Conservation (phyloP, 2,329 filamentous ascomycete genomes). For the Aureobasidium subglaciale region DNA sequence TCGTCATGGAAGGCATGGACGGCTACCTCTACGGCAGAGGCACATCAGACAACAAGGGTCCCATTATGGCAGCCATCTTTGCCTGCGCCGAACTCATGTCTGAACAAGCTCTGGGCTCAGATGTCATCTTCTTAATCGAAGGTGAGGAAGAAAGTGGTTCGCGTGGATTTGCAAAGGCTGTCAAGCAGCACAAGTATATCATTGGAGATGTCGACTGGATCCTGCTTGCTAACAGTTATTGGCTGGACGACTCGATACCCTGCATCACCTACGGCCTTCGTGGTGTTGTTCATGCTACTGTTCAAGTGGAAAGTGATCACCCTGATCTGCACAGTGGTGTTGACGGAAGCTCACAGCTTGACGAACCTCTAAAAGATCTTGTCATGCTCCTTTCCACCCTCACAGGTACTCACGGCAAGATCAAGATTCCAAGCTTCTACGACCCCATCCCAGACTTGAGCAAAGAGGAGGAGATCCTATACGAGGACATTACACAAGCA, state of each 20-base stretch:
- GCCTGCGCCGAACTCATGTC: conserved; percentile 84
- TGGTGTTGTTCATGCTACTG: conserved; percentile 86
- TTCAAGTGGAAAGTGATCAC: conserved; percentile 76
- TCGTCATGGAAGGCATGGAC: conserved; percentile 79
- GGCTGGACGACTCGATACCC: conserved; percentile 91
- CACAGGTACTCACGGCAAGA: conserved; percentile 70
- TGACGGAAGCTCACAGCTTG: conserved; percentile 84
- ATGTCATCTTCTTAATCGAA: conserved; percentile 90
- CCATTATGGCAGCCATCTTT: conserved; percentile 87
- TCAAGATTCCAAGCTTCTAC: conserved; percentile 84
- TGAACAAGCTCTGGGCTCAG: conserved; percentile 74
- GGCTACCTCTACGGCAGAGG: conserved; percentile 92
- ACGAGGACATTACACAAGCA: conserved; percentile 74
- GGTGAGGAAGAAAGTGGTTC: conserved; percentile 96
- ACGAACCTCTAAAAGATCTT: conserved; percentile 87
- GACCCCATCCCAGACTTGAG: conserved; percentile 72
- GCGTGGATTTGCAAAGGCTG: conserved; percentile 77
- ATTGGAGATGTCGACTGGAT: conserved; percentile 94
- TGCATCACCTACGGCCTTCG: conserved; percentile 92
- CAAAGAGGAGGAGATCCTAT: conserved; percentile 68
- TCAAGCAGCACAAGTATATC: conserved; percentile 69
- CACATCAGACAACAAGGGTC: conserved; percentile 97
- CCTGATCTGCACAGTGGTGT: conserved; percentile 93
- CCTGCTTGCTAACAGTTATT: conserved; percentile 93
- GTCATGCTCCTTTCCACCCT: conserved; percentile 75